These are phyloP conservation scores for Cladosporium oxysporum DNA, from an alignment of 2,329 filamentous ascomycete species.

Conservation along the genomic window DNA sequence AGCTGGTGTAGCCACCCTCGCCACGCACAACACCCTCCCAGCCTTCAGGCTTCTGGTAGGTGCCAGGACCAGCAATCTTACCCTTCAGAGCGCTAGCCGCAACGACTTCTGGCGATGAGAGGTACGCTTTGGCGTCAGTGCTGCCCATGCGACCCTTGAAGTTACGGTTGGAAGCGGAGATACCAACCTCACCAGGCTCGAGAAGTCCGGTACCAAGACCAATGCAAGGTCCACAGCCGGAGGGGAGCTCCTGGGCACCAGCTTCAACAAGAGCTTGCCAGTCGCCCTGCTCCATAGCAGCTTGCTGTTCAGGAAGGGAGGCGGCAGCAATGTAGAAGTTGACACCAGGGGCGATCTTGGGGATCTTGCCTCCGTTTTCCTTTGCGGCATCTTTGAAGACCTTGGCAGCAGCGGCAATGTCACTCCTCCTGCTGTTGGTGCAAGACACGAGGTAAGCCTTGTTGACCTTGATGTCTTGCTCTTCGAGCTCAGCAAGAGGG, in stretches of 20 bases:
- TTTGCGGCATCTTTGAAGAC: constrained; percentile 79
- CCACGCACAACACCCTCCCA: constrained; percentile 68
- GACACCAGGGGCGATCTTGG: constrained; percentile 74
- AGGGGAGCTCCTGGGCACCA: constrained; percentile 70
- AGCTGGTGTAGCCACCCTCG: constrained; percentile 66
- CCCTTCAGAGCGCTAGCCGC: constrained; percentile 82
- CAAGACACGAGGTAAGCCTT: constrained; percentile 88
- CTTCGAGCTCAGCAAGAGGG: constrained; percentile 71
- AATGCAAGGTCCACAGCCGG: constrained; percentile 83
- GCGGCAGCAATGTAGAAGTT: constrained; percentile 90
- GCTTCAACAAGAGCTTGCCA: constrained; percentile 83
- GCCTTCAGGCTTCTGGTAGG: constrained; percentile 71
- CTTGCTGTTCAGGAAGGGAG: constrained; percentile 72
- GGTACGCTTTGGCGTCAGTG: constrained; percentile 76
- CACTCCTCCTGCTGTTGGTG: constrained; percentile 81
- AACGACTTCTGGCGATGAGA: constrained; percentile 87
- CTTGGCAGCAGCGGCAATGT: constrained; percentile 76
- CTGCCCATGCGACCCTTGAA: constrained; percentile 91
- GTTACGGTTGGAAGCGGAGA: constrained; percentile 81
- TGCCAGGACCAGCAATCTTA: constrained; percentile 72
- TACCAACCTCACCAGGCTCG: constrained; percentile 82
- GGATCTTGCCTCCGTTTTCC: constrained; percentile 56
- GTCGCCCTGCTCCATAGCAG: constrained; percentile 77
- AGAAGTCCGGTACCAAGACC: constrained; percentile 78
- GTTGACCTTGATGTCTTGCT: constrained; percentile 73